Conservation (phyloP, 148 eudicot genomes). For the Rhododendron vialii region DNA sequence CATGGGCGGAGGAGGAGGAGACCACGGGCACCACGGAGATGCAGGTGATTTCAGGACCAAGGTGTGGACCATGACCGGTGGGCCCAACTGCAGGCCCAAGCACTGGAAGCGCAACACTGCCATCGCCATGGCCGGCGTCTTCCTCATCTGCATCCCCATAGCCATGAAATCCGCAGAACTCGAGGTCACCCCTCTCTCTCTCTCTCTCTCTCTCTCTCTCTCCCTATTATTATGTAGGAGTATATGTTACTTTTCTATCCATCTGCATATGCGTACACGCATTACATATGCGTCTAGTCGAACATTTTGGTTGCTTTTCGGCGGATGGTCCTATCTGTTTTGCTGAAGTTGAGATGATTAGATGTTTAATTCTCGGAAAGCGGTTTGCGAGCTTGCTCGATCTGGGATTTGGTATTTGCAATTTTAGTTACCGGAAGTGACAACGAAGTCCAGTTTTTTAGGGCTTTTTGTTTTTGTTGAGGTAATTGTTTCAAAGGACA, state of each 20-base stretch:
- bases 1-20: conserved; percentile 53
- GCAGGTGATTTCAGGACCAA: conserved; percentile 74
- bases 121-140: conserved; percentile 67
- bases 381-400: not conserved
- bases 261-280: not conserved
- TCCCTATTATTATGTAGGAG: no score
- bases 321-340: not conserved
- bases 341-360: not conserved
- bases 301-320: not conserved
- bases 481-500: not conserved
- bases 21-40: conserved; percentile 41
- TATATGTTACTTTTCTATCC: not conserved
- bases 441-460: not conserved
- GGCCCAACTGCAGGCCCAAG: conserved; percentile 76
- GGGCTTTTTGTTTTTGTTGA: not conserved
- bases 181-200: conserved; percentile 40
- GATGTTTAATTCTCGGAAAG: not conserved
- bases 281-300: not conserved
- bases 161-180: conserved; percentile 87
- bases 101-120: conserved; percentile 98
- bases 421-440: not conserved
- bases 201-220: not conserved
- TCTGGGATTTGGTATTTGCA: no score
- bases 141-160: conserved; percentile 81
- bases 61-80: conserved; percentile 92